A percentile compares a stretch with the other conserved stretches of the same genome.
Conservation (phyloP, 1,284 basidiomycete species). For the Ustilago hordei region DNA sequence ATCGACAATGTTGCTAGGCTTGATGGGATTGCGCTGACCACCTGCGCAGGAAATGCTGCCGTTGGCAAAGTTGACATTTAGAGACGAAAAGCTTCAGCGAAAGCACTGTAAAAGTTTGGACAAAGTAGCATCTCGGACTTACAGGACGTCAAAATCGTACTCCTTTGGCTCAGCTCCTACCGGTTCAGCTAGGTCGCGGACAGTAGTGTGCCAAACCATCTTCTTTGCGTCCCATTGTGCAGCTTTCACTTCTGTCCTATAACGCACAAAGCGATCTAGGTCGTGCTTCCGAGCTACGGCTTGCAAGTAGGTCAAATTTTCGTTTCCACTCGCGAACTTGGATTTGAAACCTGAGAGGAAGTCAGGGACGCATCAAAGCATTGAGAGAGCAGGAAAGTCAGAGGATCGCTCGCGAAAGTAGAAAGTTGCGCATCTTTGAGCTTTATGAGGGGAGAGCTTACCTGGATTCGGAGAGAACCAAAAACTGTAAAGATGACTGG, state of each 20-base stretch:
- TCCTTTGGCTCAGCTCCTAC: neutral
- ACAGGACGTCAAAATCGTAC: neutral
- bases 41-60: neutral
- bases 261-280: neutral
- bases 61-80: neutral
- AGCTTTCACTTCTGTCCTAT: neutral
- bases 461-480: neutral
- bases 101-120: no score
- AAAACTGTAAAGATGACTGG: neutral
- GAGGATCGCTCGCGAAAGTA: neutral
- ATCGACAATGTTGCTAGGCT: neutral
- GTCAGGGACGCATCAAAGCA: neutral
- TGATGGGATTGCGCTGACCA: neutral
- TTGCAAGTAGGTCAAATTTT: neutral
- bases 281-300: neutral
- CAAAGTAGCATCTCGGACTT: neutral
- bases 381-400: no score
- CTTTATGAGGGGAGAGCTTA: neutral
- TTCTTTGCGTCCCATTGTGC: neutral
- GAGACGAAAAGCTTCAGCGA: neutral
- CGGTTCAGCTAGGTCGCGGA: neutral
- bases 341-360: neutral
- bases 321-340: neutral
- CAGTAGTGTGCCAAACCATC: neutral
- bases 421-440: neutral